phyloP scores from a whole-genome alignment of 2,329 filamentous ascomycete genomes.

The Fusarium sulawesiense region DNA sequence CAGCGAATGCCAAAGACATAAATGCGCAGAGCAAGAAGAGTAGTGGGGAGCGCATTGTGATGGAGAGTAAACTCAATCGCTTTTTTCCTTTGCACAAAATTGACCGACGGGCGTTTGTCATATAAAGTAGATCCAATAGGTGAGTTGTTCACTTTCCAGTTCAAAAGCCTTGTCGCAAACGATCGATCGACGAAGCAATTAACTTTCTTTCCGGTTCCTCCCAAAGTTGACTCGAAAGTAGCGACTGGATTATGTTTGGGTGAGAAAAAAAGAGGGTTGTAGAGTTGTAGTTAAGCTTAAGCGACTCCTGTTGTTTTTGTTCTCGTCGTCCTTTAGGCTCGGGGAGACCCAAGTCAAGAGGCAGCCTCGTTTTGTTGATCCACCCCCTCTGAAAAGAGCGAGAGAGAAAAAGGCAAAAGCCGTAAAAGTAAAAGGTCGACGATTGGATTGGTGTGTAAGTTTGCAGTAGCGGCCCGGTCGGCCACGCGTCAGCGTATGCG shows the following conservation, averaged over 20 bases:
- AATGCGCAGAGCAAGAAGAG: constrained; percentile 34
- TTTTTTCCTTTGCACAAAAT: neutral
- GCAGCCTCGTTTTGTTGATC: constrained; percentile 19
- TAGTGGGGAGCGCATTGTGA: constrained; percentile 36
- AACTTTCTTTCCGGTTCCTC: constrained; percentile 9
- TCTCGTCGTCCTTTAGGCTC: constrained; percentile 1
- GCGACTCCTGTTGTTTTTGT: constrained; percentile 2
- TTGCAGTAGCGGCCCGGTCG: constrained; percentile 7
- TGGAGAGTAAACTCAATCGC: neutral
- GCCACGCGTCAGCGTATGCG: constrained; percentile 3
- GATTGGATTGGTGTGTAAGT: constrained; percentile 12
- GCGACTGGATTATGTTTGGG: constrained; percentile 14
- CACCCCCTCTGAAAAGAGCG: constrained; percentile 4
- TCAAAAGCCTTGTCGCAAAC: constrained; percentile 11
- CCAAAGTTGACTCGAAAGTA: constrained; percentile 18
- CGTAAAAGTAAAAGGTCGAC: constrained; percentile 18
- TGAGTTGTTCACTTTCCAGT: constrained; percentile 1
- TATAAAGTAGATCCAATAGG: constrained; percentile 19
- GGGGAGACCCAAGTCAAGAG: neutral
- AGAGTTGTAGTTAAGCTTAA: constrained; percentile 18
- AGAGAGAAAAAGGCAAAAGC: constrained; percentile 5
- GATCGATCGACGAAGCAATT: constrained; percentile 16
- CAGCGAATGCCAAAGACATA: constrained; percentile 18
- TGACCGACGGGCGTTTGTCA: neutral
- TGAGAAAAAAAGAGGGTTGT: constrained; percentile 15